These are phyloP conservation scores for Tulasnella sp. DNA, from an alignment of 768 basidiomycete genomes.

Conservation along the genomic window DNA sequence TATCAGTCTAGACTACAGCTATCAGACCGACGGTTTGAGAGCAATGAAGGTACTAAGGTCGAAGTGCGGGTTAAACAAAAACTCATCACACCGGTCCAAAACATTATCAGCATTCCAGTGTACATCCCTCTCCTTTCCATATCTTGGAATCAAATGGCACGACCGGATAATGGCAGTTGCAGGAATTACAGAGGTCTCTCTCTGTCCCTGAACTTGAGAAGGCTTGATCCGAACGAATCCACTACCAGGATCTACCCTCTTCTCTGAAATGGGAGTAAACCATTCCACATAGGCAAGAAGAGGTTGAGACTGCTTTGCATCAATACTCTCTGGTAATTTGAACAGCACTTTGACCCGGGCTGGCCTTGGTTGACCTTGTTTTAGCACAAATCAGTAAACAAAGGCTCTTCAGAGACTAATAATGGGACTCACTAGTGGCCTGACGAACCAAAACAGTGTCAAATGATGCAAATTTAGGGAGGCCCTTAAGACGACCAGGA, in stretches of 20 bases:
- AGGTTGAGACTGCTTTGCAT: conserved; percentile 8
- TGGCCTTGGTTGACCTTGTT: background rate
- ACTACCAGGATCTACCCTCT: background rate
- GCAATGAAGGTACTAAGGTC: background rate
- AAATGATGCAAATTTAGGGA: background rate
- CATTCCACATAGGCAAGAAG: conserved; percentile 22
- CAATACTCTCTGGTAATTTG: conserved; percentile 15
- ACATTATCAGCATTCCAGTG: conserved; percentile 18
- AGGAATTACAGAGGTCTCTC: background rate
- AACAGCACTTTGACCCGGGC: conserved; percentile 14
- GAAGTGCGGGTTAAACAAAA: conserved; percentile 15
- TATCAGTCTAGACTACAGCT: no score
- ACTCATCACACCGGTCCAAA: conserved; percentile 15
- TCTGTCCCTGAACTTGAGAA: background rate
- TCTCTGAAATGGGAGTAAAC: conserved; percentile 17
- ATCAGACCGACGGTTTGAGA: no score
- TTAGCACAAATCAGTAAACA: background rate
- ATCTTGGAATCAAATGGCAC: conserved; percentile 4
- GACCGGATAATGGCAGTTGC: background rate
- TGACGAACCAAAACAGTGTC: conserved; percentile 14
- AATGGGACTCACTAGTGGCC: background rate
- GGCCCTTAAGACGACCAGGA: background rate
- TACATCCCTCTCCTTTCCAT: conserved; percentile 15
- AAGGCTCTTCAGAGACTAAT: background rate
- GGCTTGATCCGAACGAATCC: background rate